phyloP scores from a whole-genome alignment of 805 yeast genomes.

The Wickerhamiella australiensis region DNA sequence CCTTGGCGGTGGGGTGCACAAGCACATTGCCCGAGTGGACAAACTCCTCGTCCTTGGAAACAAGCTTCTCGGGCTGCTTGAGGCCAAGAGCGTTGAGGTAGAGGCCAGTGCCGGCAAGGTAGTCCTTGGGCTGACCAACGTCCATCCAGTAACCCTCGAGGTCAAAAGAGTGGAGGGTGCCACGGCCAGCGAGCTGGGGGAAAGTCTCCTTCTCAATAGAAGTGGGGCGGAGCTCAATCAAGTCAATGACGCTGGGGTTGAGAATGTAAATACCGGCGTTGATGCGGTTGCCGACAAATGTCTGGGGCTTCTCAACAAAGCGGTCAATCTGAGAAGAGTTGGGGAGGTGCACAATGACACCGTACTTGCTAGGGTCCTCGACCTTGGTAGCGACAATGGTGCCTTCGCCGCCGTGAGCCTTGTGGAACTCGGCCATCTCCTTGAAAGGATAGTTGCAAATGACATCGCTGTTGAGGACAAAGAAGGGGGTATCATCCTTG shows the following conservation, averaged over 20 bases:
- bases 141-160: constrained; percentile 99
- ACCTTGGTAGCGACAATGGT: constrained; percentile 99
- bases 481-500: constrained; percentile 93
- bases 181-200: constrained; percentile 88
- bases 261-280: constrained; percentile 97
- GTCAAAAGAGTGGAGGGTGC: constrained; percentile 85
- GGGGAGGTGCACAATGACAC: constrained; percentile 96
- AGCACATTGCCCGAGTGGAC: constrained; percentile 86
- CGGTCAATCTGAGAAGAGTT: constrained; percentile 93
- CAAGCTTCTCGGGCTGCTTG: constrained; percentile 60
- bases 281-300: constrained; percentile 98
- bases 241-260: constrained; percentile 93
- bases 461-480: constrained; percentile 95
- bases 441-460: constrained; percentile 97
- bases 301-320: constrained; percentile 98
- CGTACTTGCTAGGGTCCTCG: constrained; percentile 98
- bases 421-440: constrained; percentile 87
- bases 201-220: constrained; percentile 99
- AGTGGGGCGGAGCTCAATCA: constrained; percentile 96
- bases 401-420: constrained; percentile 92
- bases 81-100: constrained; percentile 79
- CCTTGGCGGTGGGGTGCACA: constrained; percentile 89
- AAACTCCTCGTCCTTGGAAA: constrained; percentile 47
- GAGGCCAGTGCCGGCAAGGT: constrained; percentile 87
- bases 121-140: constrained; percentile 99